phyloP scores from a whole-genome alignment of 2,329 filamentous ascomycete species.

The Pyricularia grisea region DNA sequence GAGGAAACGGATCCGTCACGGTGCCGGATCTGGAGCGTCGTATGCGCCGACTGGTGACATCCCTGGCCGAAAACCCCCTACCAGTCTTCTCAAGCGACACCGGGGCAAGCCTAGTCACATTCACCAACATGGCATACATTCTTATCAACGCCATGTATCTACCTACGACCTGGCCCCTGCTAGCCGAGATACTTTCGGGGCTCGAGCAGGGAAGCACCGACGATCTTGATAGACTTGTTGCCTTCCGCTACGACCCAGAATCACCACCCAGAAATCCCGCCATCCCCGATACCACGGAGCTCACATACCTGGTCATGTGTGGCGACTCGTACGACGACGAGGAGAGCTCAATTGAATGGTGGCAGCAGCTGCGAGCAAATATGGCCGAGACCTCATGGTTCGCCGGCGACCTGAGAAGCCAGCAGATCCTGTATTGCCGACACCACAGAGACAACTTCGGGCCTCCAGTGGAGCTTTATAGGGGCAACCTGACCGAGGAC shows the following conservation, averaged over 20 bases:
- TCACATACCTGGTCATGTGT: constrained; percentile 32
- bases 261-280: constrained; percentile 16
- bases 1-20: constrained; percentile 19
- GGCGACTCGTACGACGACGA: constrained; percentile 34
- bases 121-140: constrained; percentile 27
- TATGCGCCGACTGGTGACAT: constrained; percentile 27
- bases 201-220: constrained; percentile 35
- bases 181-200: constrained; percentile 30
- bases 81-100: constrained; percentile 25
- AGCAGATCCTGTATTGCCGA: constrained; percentile 32
- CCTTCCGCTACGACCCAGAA: not conserved
- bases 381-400: constrained; percentile 37
- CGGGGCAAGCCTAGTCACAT: constrained; percentile 35
- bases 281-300: constrained; percentile 26
- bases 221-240: not conserved
- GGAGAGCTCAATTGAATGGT: constrained; percentile 30
- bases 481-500: constrained; percentile 32
- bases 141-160: constrained; percentile 35
- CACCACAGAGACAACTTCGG: constrained; percentile 34
- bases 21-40: constrained; percentile 26
- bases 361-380: constrained; percentile 33
- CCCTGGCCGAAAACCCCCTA: constrained; percentile 27
- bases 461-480: constrained; percentile 34
- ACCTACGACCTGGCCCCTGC: constrained; percentile 29
- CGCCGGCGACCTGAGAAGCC: constrained; percentile 35